Evolutionary conservation across 108 stramenopile genomes (phyloP), one percentile per base, ranked within the genome.

Genomic region (Chaetoceros muelleri): DNA sequence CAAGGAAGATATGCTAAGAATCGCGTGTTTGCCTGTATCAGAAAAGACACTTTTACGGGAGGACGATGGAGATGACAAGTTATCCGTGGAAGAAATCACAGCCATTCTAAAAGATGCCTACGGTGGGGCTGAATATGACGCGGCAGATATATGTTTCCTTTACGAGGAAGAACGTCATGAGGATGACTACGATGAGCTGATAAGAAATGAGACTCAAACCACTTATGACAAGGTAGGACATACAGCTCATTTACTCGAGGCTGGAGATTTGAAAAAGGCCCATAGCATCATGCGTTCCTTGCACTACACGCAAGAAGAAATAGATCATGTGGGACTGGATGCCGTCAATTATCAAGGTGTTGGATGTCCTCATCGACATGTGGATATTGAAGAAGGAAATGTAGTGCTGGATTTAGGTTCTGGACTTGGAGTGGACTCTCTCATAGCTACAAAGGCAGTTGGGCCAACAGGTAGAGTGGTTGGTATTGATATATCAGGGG

Each of bases 261-360:
- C 46, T 8, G 85, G 85, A 29, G 80, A 87, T 66, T 53, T 58
- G 1, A 26, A 54, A 30, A 72, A 76, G 57, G 85, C 85, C 19
- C 66, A 60, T 23, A 74, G 73, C 53, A 87, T 87, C 57, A 78
- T 87, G 85, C 54, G 72, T 13, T 57, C 52, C 26, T 26, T 87
- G 25, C 75, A 76, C 16, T 87, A 87, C 54, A 64, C 77, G 20
- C 67, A 80, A 17, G 61, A 76, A 46, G 72, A 87, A 57, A 55
- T 82, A 23, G 59, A 63, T 3, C 61, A 69, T 45, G 71, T 76
- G 21, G 85, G 81, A 49, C 55, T 55, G 3, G 80, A 80, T 55
- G 81, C 71, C 18, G 81, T 75, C 76, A 87, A 87, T 57, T 87
- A 71, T 58, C 85, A 87, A 58, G 85, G 85, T n/a, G 85, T 87